Evolutionary conservation across 768 basidiomycete species (phyloP), one percentile per base, ranked within the genome.

Genomic region (Tricholomella constricta): DNA sequence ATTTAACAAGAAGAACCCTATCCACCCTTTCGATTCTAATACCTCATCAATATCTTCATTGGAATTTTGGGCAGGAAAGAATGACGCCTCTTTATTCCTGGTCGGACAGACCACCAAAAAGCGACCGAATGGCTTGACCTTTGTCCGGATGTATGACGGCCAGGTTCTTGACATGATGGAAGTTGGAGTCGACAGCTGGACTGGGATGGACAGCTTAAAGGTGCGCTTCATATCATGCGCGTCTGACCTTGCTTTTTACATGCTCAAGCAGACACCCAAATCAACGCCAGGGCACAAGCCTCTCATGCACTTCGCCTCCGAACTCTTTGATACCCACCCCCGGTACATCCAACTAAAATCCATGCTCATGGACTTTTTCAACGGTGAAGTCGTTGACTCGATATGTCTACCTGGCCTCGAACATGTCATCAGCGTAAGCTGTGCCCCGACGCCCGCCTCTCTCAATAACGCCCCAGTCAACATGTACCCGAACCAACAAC

Each of bases 51-150:
- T 64, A 44, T 68, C 75, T 1, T 92, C 93, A 1, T 77, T 99
- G 27, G 92, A 91, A 59, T 98, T 98, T 69, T 99, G 94, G 92
- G 78, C 88, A 1, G 64, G 75, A 11, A 99, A 98, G 73, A 98
- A 98, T 71, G 97, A 98, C 61, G 94, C 94, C 2, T 87, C 87
- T 2, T 76, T 98, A 65, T 97, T 98, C 65, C 72, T 96, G 11
- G 73, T 97, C 29, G 97, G 94, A 1, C 88, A 94, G 62, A 92
- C 88, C 62, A 91, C 87, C 23, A 99, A 99, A 73, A 99, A 99
- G 67, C 77, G 94, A 46, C 97, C 96, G 7, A 79, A 98, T 61
- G 86, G 89, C 22, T 69, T 99, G 56, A 84, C 88, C 0, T 83
- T 98, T 62, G 89, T 86, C 6, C 75, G 97, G 50, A 94, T 88